Conservation (phyloP, 164 flowering plant genomes). For the Protea cynaroides region DNA sequence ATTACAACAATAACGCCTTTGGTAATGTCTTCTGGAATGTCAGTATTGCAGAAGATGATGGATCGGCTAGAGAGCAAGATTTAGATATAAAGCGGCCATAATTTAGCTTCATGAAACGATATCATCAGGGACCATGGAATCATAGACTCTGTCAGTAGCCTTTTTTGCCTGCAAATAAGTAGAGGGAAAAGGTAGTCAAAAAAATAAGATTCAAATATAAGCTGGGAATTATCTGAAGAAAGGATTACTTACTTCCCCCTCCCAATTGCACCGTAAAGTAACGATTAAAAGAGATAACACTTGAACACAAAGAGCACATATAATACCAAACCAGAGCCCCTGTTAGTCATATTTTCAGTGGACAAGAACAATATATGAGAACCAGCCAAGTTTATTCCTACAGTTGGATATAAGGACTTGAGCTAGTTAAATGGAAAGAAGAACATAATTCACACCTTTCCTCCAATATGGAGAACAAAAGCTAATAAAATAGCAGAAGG, state of each 20-base stretch:
- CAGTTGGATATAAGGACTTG: neutral
- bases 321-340: slow-evolving; percentile 79
- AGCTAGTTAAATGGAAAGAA: neutral
- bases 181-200: no score
- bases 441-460: slow-evolving; percentile 39
- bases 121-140: slow-evolving; percentile 3
- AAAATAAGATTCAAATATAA: neutral
- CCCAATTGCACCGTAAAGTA: slow-evolving; percentile 59
- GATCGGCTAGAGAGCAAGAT: no score
- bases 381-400: neutral
- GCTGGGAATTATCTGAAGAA: neutral
- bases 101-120: neutral
- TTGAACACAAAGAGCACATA: slow-evolving; percentile 56
- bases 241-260: slow-evolving; percentile 41
- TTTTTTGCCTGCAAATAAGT: slow-evolving; percentile 16
- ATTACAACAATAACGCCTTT: no score
- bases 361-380: neutral
- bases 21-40: no score
- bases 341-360: slow-evolving; percentile 11
- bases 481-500: slow-evolving; percentile 52
- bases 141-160: slow-evolving; percentile 19
- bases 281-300: slow-evolving; percentile 29
- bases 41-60: no score
- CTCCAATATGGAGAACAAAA: slow-evolving; percentile 58
- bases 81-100: neutral